These are phyloP conservation scores for Leishmania braziliensis DNA, from an alignment of 208 protist species.

Conservation along the genomic window DNA sequence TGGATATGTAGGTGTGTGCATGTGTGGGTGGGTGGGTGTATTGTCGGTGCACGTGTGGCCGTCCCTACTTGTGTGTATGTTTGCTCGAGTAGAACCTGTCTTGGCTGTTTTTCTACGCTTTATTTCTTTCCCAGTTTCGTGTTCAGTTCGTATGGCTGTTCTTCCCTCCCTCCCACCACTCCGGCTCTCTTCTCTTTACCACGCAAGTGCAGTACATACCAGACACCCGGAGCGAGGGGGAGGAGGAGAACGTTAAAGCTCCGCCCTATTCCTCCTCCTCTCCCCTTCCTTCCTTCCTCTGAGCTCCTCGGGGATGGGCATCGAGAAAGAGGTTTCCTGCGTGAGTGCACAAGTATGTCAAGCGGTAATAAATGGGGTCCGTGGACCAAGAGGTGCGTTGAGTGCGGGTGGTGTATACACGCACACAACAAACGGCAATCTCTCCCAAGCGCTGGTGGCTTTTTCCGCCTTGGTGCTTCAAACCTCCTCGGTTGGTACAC, in stretches of 20 bases:
- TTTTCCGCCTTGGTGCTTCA: neutral
- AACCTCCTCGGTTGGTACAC: neutral
- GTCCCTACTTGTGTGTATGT: neutral
- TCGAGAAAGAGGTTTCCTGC: neutral
- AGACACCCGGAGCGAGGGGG: too few species aligned
- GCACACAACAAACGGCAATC: neutral
- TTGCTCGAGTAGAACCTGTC: constrained; percentile 1
- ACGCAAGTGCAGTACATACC: too few species aligned
- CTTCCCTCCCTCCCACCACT: too few species aligned
- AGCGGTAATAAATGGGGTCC: too few species aligned
- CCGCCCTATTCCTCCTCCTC: neutral
- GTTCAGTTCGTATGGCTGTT: too few species aligned
- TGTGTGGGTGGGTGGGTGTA: constrained; percentile 1
- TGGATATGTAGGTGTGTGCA: neutral
- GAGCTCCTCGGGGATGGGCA: neutral
- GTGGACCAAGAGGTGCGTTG: too few species aligned
- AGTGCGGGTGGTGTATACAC: neutral
- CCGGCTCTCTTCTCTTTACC: too few species aligned
- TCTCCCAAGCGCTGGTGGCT: neutral
- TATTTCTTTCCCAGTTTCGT: neutral
- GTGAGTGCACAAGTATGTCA: neutral
- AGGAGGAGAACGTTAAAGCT: neutral
- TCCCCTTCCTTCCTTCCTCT: neutral
- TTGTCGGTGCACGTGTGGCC: neutral
- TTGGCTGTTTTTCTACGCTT: neutral